These are phyloP conservation scores for Pythium volutum DNA, from an alignment of 352 stramenopile species.

Conservation along the genomic window DNA sequence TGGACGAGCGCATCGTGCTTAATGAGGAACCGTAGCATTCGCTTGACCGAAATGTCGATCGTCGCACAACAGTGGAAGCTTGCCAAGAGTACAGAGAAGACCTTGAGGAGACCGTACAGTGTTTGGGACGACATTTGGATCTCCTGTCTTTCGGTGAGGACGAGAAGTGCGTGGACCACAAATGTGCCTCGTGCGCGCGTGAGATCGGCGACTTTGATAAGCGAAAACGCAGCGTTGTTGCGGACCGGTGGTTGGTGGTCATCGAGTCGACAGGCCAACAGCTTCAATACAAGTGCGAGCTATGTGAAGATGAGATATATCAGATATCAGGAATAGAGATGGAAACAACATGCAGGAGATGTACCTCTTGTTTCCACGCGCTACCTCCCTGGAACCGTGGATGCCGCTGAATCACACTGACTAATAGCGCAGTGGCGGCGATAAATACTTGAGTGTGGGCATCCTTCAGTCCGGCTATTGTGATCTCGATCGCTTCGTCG, in stretches of 20 bases:
- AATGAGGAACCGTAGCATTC: conserved; percentile 38
- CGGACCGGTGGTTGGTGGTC: conserved; percentile 25
- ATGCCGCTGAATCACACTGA: conserved; percentile 5
- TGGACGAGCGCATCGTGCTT: conserved; percentile 31
- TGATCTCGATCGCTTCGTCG: conserved; percentile 21
- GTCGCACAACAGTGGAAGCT: conserved; percentile 48
- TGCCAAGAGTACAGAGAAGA: conserved; percentile 34
- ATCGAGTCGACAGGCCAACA: conserved; percentile 20
- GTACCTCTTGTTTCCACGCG: conserved; percentile 25
- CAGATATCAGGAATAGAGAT: background rate
- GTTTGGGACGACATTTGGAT: conserved; percentile 22
- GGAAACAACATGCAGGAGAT: background rate
- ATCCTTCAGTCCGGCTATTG: conserved; percentile 16
- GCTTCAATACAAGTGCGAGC: conserved; percentile 16
- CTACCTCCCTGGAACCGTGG: conserved; percentile 18
- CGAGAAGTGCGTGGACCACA: conserved; percentile 33
- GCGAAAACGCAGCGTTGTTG: conserved; percentile 32
- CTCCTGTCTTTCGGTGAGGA: background rate
- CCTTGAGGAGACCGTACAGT: conserved; percentile 39
- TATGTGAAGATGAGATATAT: conserved; percentile 5
- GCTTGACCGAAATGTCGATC: conserved; percentile 40
- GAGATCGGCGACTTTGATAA: conserved; percentile 35
- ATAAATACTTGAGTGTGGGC: conserved; percentile 29
- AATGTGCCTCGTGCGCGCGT: conserved; percentile 35
- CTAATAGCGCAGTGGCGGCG: conserved; percentile 25